Conservation (phyloP, 2,329 filamentous ascomycete species). For the Chaetomiaceae sp. region DNA sequence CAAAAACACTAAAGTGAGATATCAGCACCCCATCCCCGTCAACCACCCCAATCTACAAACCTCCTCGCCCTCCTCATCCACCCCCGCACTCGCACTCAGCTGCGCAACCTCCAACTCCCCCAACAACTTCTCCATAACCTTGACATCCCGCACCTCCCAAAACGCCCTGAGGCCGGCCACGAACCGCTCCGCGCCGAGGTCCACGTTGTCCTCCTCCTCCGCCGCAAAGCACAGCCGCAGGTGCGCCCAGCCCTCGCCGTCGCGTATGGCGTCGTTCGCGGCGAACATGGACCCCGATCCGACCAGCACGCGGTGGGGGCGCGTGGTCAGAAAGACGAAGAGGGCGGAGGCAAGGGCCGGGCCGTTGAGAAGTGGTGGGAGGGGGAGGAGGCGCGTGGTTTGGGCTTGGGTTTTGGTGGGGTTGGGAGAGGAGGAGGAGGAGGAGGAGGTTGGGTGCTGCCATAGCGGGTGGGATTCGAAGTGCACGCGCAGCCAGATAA, state of each 20-base stretch:
- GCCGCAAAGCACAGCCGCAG: constrained; percentile 81
- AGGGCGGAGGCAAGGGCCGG: constrained; percentile 57
- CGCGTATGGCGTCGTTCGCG: constrained; percentile 53
- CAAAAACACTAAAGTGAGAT: neutral
- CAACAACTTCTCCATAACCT: constrained; percentile 59
- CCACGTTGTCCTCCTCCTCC: constrained; percentile 65
- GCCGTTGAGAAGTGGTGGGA: constrained; percentile 41
- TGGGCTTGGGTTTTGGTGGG: too few relatives aligned
- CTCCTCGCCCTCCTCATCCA: neutral
- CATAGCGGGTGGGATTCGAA: constrained; percentile 69
- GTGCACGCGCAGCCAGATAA: constrained; percentile 72
- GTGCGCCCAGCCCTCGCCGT: constrained; percentile 61
- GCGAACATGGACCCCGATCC: constrained; percentile 69
- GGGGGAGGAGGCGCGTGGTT: constrained; percentile 11
- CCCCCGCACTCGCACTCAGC: constrained; percentile 1
- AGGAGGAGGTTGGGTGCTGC: constrained; percentile 27
- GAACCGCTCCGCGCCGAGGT: constrained; percentile 55
- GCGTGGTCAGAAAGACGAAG: constrained; percentile 63
- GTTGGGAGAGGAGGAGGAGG: constrained; percentile 16
- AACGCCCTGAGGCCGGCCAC: constrained; percentile 65
- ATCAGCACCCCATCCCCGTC: constrained; percentile 15
- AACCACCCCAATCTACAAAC: neutral
- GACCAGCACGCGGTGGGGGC: constrained; percentile 64
- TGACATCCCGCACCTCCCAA: constrained; percentile 65
- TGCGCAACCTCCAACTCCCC: constrained; percentile 26